Percentiles rank a stretch among this genome's conserved stretches.
These are phyloP conservation scores for Rhizopogon hawkerae DNA, from an alignment of 1,284 basidiomycete species.

Conservation along the genomic window DNA sequence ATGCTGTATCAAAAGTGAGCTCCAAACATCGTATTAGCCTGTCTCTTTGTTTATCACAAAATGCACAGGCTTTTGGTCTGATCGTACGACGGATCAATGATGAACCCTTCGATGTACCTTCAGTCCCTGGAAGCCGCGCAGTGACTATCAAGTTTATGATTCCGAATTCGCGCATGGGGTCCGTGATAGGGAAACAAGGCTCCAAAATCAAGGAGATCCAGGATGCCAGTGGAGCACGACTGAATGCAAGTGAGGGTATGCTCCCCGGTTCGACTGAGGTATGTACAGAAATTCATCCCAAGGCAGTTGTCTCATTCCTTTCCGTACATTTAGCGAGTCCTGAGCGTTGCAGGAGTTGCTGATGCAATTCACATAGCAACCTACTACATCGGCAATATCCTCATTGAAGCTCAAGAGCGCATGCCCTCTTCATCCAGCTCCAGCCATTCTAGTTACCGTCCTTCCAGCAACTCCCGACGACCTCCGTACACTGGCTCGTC, in stretches of 20 bases:
- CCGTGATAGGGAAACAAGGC: conserved; percentile 96
- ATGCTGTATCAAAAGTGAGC: conserved; percentile 92
- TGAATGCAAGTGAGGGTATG: conserved; percentile 98
- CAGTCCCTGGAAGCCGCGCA: conserved; percentile 93
- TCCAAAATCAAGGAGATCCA: conserved; percentile 99
- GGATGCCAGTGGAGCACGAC: conserved; percentile 91
- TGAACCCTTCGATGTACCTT: conserved; percentile 96
- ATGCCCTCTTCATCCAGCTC: conserved; percentile 47
- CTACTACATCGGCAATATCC: conserved; percentile 96
- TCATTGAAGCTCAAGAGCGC: conserved; percentile 91
- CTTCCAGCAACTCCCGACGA: conserved; percentile 44
- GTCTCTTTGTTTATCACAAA: conserved; percentile 9
- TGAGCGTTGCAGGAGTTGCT: conserved; percentile 98
- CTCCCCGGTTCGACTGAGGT: conserved; percentile 98
- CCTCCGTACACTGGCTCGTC: conserved; percentile 54
- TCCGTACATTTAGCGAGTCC: conserved; percentile 60
- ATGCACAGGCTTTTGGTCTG: conserved; percentile 85
- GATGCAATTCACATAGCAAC: conserved; percentile 99
- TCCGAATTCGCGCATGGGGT: conserved; percentile 98
- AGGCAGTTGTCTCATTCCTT: conserved; percentile 11
- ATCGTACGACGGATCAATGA: conserved; percentile 99
- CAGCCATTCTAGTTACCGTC: conserved; percentile 49
- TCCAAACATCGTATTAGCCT: conserved; percentile 7
- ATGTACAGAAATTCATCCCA: conserved; percentile 11
- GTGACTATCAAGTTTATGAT: conserved; percentile 99